Conservation (phyloP, 116 monocot species). For the Zostera marina region DNA sequence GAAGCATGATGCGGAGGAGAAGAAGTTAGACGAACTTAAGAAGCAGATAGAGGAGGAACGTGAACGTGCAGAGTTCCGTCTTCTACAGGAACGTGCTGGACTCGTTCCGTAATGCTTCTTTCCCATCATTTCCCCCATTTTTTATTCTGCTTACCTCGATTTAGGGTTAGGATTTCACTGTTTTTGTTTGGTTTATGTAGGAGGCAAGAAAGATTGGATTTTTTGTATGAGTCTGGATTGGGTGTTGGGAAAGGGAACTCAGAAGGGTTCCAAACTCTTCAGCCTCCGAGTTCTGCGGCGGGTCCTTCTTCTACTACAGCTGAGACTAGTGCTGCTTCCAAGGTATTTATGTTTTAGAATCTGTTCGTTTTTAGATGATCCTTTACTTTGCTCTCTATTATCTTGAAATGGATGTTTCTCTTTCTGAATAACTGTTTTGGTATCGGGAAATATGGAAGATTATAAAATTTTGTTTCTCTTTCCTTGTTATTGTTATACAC, state of each 20-base stretch:
- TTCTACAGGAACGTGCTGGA: conserved; percentile 82
- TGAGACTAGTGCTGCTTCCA: background rate
- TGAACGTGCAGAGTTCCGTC: conserved; percentile 76
- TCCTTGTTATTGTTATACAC: too few relatives aligned
- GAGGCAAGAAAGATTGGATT: conserved; percentile 90
- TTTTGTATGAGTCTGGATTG: conserved; percentile 90
- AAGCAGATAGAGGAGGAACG: conserved; percentile 95
- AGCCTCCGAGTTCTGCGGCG: conserved; percentile 16
- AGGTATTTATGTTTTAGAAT: conserved; percentile 2
- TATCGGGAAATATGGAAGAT: too few relatives aligned
- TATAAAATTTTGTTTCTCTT: too few relatives aligned
- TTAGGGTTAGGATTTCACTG: conserved; percentile 1
- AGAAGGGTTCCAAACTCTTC: conserved; percentile 58
- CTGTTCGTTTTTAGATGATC: background rate
- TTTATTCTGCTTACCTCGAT: background rate
- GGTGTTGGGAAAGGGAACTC: conserved; percentile 80
- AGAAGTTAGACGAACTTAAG: conserved; percentile 88
- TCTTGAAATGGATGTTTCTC: background rate
- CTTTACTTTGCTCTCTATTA: background rate
- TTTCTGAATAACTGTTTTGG: too few relatives aligned
- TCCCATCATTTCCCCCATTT: background rate
- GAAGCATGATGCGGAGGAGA: conserved; percentile 82
- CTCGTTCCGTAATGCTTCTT: conserved; percentile 47
- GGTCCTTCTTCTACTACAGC: conserved; percentile 3
- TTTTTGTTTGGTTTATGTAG: conserved; percentile 14